Evolutionary conservation across 2,329 filamentous ascomycete genomes (phyloP), one percentile per base, ranked within the genome.

Genomic region (Colletotrichum acutatum): DNA sequence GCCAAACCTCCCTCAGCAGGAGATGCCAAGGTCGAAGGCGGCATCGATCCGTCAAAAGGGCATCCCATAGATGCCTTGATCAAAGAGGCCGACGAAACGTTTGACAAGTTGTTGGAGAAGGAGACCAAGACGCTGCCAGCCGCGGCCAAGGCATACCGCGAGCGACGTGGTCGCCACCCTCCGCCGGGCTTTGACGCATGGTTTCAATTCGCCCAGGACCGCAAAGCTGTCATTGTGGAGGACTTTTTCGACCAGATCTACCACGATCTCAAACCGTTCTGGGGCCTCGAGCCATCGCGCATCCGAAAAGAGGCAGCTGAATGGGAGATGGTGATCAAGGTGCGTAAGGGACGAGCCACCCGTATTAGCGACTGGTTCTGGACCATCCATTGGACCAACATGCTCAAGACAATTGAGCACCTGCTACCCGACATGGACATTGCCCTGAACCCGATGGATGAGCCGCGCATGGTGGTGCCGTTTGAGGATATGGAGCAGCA

Each of bases 381-480:
- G 88, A 89, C 86, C 3, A 80, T 85, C 76, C 87, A 90, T 71
- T 90, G 89, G 89, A 79, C 88, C 37, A 80, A 87, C 62, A 82
- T 90, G 82, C 83, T 89, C 76, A 82, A 85, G 70, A 85, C 85
- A 0, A 84, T 91, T n/a, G 85, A 88, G 74, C 81, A 87, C 52
- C 72, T 89, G 66, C 82, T 93, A 19, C 91, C 91, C 1, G 91
- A 93, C 76, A 90, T 93, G 88, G 91, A 93, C 73, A 86, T 93
- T 71, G 87, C 91, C 0, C 84, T 93, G 72, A 93, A 93, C 75
- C 85, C 88, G 37, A 90, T 93, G 86, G 91, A 93, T 76, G 91
- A 93, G 78, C 91, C 91, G 52, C 85, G 91, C 30, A 77, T 93
- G 9, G 86, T 93, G 14, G 88, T 90, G 2, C 87, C 90, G 3